Base-by-base conservation (phyloP, 176 grass and related monocot species). In the Zea luxurians region DNA sequence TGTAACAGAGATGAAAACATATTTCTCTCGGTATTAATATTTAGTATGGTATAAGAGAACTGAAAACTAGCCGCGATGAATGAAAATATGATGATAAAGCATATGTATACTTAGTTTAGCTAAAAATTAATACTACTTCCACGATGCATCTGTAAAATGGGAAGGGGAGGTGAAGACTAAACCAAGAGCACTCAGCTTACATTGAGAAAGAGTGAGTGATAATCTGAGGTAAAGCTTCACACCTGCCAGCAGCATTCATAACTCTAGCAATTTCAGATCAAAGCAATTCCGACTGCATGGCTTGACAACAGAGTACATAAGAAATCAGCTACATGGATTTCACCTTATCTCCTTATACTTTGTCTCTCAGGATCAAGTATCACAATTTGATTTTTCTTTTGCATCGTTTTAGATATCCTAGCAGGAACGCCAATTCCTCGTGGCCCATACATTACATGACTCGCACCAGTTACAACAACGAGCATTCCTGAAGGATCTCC, bases 231-330 rank as follows among this genome's bases (percentile, higher is more conserved):
- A 98, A 83, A 49, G 87, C 96, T 82, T 98, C 96, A 13, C 88
- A 80, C 66, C 67, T 81, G 80, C 96, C 92, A 83, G 92, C 92
- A 53, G 89, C 96, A 89, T 99, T 98, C 96, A 99, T 99, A 71
- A 99, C 89, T 82, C 92, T 83, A 75, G 96, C 88, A 48, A 99
- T 99, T 84, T 99, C 96, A 76, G 91, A 82, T 99, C 96, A 58
- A 99, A 99, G 81, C 96, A 99, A 92, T 99, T 99, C 86, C 92
- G 63, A 75, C 75, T 95, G 82, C 96, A 99, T 82, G 90, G 85
- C 76, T 95, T 99, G 62, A 87, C 89, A 82, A 92, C 96, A 67
- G 96, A 94, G 65, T 99, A 99, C 96, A 99, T 50, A 99, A 77
- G 77, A 99, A 86, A 89, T 99, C 96, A 74, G 90, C 92, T 60